A percentile compares a stretch with the other conserved stretches of the same genome.
Conservation (phyloP, 1,139 yeast genomes). For the Debaryomyces robertsiae region DNA sequence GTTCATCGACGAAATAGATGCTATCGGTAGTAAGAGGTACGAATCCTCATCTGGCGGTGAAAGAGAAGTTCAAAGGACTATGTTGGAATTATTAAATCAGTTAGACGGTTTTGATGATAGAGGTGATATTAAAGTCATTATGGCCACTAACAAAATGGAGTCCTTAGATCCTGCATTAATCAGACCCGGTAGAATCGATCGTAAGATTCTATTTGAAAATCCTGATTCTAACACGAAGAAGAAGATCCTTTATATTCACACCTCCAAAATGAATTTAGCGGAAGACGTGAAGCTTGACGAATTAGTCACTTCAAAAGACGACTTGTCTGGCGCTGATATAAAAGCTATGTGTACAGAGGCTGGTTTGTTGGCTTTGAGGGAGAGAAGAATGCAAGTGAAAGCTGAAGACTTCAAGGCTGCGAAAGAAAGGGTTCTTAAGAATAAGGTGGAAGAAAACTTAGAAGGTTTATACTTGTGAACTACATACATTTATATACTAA, state of each 20-base stretch:
- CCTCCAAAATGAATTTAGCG: conserved; percentile 90
- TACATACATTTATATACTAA: conserved; percentile 8
- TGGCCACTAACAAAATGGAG: conserved; percentile 98
- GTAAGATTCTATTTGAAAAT: conserved; percentile 94
- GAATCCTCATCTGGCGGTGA: conserved; percentile 97
- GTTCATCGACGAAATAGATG: conserved; percentile 98
- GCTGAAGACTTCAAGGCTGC: conserved; percentile 95
- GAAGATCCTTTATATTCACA: conserved; percentile 91
- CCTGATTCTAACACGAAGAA: conserved; percentile 93
- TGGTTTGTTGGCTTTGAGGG: conserved; percentile 92
- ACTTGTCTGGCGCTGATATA: conserved; percentile 96
- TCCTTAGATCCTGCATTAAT: conserved; percentile 95
- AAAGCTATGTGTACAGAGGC: conserved; percentile 99
- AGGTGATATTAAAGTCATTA: conserved; percentile 96
- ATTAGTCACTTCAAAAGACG: conserved; percentile 90
- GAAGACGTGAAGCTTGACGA: conserved; percentile 89
- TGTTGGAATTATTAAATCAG: conserved; percentile 95
- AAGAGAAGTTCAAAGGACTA: conserved; percentile 96
- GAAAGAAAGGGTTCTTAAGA: conserved; percentile 94
- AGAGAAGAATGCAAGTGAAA: conserved; percentile 97
- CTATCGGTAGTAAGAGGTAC: conserved; percentile 96
- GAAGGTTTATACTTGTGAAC: conserved; percentile 88
- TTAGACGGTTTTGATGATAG: conserved; percentile 98
- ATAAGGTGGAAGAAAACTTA: conserved; percentile 94
- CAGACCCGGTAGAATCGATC: conserved; percentile 98